Conservation (phyloP, 441 rosid genomes). For the Populus hybrid region DNA sequence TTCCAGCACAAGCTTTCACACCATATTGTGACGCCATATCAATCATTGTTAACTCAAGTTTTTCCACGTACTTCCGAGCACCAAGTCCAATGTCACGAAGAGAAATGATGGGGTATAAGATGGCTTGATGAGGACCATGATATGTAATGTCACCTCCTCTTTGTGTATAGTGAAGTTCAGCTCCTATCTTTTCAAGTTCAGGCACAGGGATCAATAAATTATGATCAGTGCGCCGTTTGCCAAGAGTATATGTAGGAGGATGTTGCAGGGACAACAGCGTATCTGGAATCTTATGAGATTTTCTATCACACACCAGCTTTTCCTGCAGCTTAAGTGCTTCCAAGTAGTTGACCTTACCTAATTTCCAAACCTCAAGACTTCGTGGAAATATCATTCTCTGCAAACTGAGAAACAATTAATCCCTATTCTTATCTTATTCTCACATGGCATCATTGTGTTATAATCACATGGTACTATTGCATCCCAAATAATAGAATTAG, state of each 20-base stretch:
- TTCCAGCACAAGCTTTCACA: constrained; percentile 63
- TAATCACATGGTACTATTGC: constrained; percentile 15
- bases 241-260: constrained; percentile 86
- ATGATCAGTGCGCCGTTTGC: constrained; percentile 76
- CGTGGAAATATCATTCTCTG: constrained; percentile 62
- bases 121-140: constrained; percentile 88
- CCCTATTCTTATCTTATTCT: constrained; percentile 5
- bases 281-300: constrained; percentile 54
- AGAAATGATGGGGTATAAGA: constrained; percentile 75
- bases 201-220: constrained; percentile 58
- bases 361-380: constrained; percentile 68
- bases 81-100: constrained; percentile 72
- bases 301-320: constrained; percentile 54
- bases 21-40: constrained; percentile 66
- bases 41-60: constrained; percentile 74
- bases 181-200: constrained; percentile 66
- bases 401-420: constrained; percentile 21
- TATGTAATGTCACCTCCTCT: constrained; percentile 95
- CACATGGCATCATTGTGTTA: constrained; percentile 1
- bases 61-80: constrained; percentile 80
- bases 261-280: constrained; percentile 77
- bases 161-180: constrained; percentile 81
- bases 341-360: constrained; percentile 70
- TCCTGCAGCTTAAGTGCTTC: constrained; percentile 85
- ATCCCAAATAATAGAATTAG: neutral